Evolutionary conservation across 106 monocot species (phyloP).

Genomic region (Amphibolis antarctica): DNA sequence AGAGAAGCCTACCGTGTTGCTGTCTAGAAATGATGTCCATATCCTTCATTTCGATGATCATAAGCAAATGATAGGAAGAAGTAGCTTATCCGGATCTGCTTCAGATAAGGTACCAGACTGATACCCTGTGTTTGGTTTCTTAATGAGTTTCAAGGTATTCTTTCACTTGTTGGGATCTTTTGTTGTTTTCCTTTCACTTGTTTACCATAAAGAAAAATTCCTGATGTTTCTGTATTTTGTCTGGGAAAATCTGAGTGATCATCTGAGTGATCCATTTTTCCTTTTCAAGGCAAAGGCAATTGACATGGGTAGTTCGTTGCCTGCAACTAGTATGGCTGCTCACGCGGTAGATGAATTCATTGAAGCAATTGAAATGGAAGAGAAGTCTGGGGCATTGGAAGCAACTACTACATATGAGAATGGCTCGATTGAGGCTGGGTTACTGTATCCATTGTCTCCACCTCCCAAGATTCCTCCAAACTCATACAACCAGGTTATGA

Average conservation of each 20-base stretch:
- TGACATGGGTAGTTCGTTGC: constrained; percentile 20
- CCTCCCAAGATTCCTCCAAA: constrained; percentile 27
- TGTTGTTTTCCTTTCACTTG: too few species aligned
- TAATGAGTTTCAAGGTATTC: background rate
- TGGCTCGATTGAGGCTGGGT: constrained; percentile 13
- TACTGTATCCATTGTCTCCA: constrained; percentile 29
- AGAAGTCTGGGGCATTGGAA: constrained; percentile 26
- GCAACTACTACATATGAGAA: constrained; percentile 18
- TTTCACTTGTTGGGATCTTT: too few species aligned
- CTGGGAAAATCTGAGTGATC: background rate
- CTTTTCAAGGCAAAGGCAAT: constrained; percentile 28
- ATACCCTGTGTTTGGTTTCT: background rate
- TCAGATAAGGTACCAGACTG: constrained; percentile 9
- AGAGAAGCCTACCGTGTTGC: background rate
- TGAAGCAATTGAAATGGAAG: constrained; percentile 52
- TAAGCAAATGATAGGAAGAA: background rate
- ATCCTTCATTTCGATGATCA: constrained; percentile 9
- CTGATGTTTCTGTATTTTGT: too few species aligned
- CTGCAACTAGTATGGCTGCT: constrained; percentile 61
- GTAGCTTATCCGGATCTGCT: constrained; percentile 8
- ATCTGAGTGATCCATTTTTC: background rate
- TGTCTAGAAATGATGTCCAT: constrained; percentile 3
- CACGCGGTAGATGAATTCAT: constrained; percentile 56
- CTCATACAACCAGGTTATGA: constrained; percentile 43
- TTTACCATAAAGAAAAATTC: too few species aligned